Conservation (phyloP, 768 basidiomycete species). For the Rhodocollybia butyracea region DNA sequence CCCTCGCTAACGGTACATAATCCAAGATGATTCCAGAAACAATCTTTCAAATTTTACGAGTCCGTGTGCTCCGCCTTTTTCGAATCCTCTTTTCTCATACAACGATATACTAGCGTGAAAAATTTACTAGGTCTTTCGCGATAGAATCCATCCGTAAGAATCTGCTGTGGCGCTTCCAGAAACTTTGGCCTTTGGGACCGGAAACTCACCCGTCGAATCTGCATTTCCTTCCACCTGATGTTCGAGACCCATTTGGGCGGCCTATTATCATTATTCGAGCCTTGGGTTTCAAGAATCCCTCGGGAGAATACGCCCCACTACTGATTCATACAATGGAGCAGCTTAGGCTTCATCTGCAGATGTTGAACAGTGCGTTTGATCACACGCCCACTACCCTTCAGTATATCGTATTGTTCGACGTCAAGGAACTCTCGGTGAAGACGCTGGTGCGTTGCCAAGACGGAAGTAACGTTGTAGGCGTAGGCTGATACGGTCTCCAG, state of each 20-base stretch:
- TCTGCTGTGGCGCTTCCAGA: slow-evolving; percentile 53
- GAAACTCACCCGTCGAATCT: slow-evolving; percentile 33
- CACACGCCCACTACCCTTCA: slow-evolving; percentile 48
- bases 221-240: slow-evolving; percentile 50
- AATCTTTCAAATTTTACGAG: slow-evolving; percentile 61
- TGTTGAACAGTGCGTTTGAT: slow-evolving; percentile 36
- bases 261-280: slow-evolving; percentile 60
- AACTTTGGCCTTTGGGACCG: slow-evolving; percentile 35
- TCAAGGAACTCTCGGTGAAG: slow-evolving; percentile 52
- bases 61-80: slow-evolving; percentile 27
- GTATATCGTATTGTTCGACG: slow-evolving; percentile 65
- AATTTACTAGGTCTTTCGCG: slow-evolving; percentile 60
- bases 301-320: slow-evolving; percentile 26
- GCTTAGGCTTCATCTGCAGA: slow-evolving; percentile 53
- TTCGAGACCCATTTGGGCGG: slow-evolving; percentile 59
- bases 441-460: slow-evolving; percentile 43
- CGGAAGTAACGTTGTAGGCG: neutral
- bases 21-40: slow-evolving; percentile 33
- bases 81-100: slow-evolving; percentile 9
- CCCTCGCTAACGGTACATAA: neutral
- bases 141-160: slow-evolving; percentile 55
- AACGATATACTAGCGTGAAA: slow-evolving; percentile 49
- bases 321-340: slow-evolving; percentile 52
- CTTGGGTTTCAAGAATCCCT: slow-evolving; percentile 33
- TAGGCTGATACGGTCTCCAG: slow-evolving; percentile 26